Base-by-base conservation (phyloP, 352 stramenopile genomes). In the Globisporangium spinosum region DNA sequence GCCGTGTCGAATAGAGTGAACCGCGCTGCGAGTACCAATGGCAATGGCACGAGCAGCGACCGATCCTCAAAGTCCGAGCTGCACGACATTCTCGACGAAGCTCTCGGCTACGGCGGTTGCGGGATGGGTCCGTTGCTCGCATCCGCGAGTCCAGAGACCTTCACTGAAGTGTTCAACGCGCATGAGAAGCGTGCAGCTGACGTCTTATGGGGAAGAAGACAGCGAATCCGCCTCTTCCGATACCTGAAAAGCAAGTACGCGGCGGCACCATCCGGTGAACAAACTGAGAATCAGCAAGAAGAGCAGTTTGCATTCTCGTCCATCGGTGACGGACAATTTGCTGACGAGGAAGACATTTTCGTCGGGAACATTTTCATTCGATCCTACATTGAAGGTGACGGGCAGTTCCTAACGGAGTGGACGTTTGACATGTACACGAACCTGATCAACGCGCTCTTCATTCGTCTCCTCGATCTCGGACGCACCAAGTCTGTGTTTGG, bases 301-400 rank as follows among this genome's bases (percentile, higher is more conserved):
- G 65, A 68, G 45, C 29, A 77, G 23, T 27, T 78, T 70, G 54
- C 56, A 25, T 35, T 75, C 45, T 51, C 68, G 17, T 25, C 38
- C 29, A 58, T 64, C 68, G 23, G 45, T 62, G 55, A 56, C 6
- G n/a, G 77, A 7, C 47, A 67, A 63, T 69, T 79, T 56, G 66
- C 75, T 61, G 70, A 85, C 6, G 76, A 70, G 34, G 77, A 89
- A 6, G 83, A 95, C 65, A 71, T 94, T 17, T 91, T 89, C 35
- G 82, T 94, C 4, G 82, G 85, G 10, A 89, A 93, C 53, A 91
- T 95, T 60, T 95, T 94, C 62, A 35, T 95, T 25, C 76, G 76
- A 15, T 92, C 86, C 17, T 95, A 91, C 66, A 86, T 95, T 56
- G 83, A 93, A 73, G 84, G 82, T 23, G 79, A 93, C 60, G 88